Conservation (phyloP, 257 asterid species). For the Catharanthus roseus region DNA sequence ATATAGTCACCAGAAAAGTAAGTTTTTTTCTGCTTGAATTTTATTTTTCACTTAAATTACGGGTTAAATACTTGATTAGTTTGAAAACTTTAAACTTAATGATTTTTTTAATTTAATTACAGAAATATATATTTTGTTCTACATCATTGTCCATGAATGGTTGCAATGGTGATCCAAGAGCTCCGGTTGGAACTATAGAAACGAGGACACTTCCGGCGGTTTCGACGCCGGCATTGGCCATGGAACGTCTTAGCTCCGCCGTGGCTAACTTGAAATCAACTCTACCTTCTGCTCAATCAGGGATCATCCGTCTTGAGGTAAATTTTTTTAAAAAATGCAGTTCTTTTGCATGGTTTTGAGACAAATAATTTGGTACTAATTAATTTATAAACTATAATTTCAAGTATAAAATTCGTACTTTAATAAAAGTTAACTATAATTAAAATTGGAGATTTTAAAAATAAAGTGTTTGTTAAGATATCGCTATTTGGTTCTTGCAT, state of each 20-base stretch:
- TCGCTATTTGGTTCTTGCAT: too few relatives aligned
- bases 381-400: too few relatives aligned
- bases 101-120: background rate
- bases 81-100: background rate
- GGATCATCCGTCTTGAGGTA: conserved; percentile 84
- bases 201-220: conserved; percentile 54
- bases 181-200: conserved; percentile 56
- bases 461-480: too few relatives aligned
- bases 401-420: too few relatives aligned
- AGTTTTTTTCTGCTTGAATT: background rate
- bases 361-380: too few relatives aligned
- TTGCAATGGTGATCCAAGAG: conserved; percentile 48
- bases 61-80: background rate
- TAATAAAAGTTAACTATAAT: too few relatives aligned
- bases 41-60: background rate
- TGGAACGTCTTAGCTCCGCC: conserved; percentile 60
- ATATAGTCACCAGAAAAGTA: background rate
- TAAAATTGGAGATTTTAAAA: too few relatives aligned
- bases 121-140: conserved; percentile 47
- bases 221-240: conserved; percentile 44
- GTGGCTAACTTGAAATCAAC: conserved; percentile 40
- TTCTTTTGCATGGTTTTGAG: too few relatives aligned
- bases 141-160: conserved; percentile 69
- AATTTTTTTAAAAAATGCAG: too few relatives aligned
- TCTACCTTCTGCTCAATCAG: conserved; percentile 45